Conservation (phyloP, 768 basidiomycete species). For the Rhodotorula sphaerocarpa region DNA sequence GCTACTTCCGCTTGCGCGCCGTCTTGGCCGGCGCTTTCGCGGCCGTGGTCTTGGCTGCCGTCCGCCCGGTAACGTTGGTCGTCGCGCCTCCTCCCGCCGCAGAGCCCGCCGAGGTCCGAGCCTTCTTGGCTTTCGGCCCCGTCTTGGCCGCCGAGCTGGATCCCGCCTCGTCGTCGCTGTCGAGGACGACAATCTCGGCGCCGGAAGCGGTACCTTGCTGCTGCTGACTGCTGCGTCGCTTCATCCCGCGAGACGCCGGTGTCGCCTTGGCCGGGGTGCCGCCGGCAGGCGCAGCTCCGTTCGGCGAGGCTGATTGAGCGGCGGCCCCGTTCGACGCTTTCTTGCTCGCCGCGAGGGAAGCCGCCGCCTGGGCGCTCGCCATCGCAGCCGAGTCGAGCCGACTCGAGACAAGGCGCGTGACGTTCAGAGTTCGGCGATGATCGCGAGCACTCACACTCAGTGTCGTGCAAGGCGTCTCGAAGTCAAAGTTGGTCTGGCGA, state of each 20-base stretch:
- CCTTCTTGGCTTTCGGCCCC: conserved; percentile 15
- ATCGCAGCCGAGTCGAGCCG: not conserved
- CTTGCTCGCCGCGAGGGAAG: not conserved
- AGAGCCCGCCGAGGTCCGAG: not conserved
- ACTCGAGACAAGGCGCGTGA: conserved; percentile 4
- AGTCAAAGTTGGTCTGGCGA: conserved; percentile 35
- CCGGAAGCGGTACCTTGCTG: not conserved
- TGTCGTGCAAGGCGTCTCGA: conserved; percentile 28
- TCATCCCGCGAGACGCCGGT: conserved; percentile 5
- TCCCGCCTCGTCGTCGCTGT: conserved; percentile 19
- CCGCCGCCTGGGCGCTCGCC: not conserved
- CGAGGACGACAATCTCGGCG: conserved; percentile 15
- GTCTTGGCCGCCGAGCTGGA: conserved; percentile 5
- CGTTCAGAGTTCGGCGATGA: conserved; percentile 16
- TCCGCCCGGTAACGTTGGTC: conserved; percentile 5
- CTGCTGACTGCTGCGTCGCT: conserved; percentile 1
- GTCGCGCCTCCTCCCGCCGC: not conserved
- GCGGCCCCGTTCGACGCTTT: not conserved
- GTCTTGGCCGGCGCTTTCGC: conserved; percentile 1
- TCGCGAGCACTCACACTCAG: conserved; percentile 24
- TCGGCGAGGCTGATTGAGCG: not conserved
- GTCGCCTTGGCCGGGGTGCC: not conserved
- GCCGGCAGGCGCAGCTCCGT: not conserved
- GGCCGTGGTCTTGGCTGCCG: conserved; percentile 7
- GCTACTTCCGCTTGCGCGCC: conserved; percentile 13